phyloP scores from a whole-genome alignment of 2,329 filamentous ascomycete species.

The Talaromyces amestolkiae region DNA sequence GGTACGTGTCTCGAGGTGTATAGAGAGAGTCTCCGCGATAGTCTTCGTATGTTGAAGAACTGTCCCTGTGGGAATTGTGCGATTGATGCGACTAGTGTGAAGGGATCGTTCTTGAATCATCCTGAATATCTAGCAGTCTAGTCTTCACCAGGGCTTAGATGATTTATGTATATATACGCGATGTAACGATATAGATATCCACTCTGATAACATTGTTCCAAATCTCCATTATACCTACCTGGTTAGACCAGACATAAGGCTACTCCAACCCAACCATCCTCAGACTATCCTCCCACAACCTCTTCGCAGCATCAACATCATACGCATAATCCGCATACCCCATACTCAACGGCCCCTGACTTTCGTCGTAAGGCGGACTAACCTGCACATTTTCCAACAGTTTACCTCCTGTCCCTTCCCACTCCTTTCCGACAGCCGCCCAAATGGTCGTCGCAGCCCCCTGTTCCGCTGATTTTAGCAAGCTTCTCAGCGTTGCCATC shows the following conservation, averaged over 20 bases:
- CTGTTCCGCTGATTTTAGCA: slow-evolving; percentile 5
- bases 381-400: slow-evolving; percentile 34
- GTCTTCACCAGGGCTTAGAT: background rate
- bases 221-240: background rate
- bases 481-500: background rate
- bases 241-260: background rate
- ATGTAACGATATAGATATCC: slow-evolving; percentile 1
- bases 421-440: slow-evolving; percentile 35
- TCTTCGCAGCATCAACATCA: slow-evolving; percentile 3
- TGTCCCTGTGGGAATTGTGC: slow-evolving; percentile 17
- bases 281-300: slow-evolving; percentile 16
- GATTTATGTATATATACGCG: background rate
- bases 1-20: background rate
- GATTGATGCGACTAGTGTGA: slow-evolving; percentile 14
- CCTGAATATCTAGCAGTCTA: slow-evolving; percentile 15
- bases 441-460: slow-evolving; percentile 36
- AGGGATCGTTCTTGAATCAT: slow-evolving; percentile 12
- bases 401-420: slow-evolving; percentile 33
- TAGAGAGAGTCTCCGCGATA: slow-evolving; percentile 1
- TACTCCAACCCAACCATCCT: slow-evolving; percentile 9
- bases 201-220: background rate
- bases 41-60: slow-evolving; percentile 16
- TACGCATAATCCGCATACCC: slow-evolving; percentile 25
- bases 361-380: slow-evolving; percentile 21
- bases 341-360: slow-evolving; percentile 17